Evolutionary conservation across 441 rosid species (phyloP).

Genomic region (Melastoma candidum): DNA sequence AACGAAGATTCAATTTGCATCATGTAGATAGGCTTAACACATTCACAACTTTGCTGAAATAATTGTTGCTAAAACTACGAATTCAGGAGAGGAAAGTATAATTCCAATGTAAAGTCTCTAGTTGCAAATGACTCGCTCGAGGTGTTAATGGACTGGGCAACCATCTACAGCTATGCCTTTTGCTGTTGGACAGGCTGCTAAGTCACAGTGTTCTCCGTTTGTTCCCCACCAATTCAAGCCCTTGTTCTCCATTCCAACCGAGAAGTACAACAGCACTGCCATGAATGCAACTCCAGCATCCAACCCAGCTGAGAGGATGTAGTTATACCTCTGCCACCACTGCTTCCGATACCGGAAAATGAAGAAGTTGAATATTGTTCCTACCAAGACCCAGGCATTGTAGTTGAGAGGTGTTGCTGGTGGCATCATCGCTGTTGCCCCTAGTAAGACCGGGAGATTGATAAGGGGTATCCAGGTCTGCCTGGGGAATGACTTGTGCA

Average conservation of each 20-base stretch:
- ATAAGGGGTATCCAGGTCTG: constrained; percentile 71
- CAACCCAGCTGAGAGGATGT: constrained; percentile 71
- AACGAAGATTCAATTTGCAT: no score
- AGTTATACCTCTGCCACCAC: constrained; percentile 90
- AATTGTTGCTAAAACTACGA: no score
- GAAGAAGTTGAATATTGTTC: constrained; percentile 71
- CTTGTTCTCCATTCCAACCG: constrained; percentile 46
- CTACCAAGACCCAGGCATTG: constrained; percentile 70
- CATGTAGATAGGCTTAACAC: no score
- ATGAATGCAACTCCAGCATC: constrained; percentile 84
- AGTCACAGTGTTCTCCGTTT: constrained; percentile 63
- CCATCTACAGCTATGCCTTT: constrained; percentile 45
- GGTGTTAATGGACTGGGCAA: constrained; percentile 34
- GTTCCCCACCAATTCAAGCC: constrained; percentile 63
- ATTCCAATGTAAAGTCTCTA: no score
- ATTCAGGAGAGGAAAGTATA: no score
- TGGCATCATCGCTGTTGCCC: constrained; percentile 73
- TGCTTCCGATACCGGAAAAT: constrained; percentile 51
- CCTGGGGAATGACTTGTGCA: constrained; percentile 61
- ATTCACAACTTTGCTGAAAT: no score
- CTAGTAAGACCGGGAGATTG: constrained; percentile 75
- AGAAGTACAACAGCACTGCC: constrained; percentile 62
- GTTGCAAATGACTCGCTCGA: no score
- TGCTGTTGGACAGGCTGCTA: constrained; percentile 75
- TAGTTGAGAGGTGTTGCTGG: constrained; percentile 74